Evolutionary conservation across 805 yeast species (phyloP), one percentile per base, ranked within the genome.

Genomic region (Pichia sporocuriosa): DNA sequence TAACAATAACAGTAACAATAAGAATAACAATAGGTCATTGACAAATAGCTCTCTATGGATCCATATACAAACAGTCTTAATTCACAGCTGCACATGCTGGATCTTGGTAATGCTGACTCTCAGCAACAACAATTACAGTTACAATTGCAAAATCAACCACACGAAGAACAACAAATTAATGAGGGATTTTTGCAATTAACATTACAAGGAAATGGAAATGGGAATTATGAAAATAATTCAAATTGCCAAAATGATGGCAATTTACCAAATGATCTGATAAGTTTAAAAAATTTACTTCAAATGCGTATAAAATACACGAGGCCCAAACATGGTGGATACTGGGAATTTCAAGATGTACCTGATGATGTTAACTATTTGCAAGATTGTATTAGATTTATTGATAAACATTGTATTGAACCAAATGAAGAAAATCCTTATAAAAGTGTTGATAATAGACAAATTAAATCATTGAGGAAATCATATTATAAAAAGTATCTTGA

Each of bases 241-340:
- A 21, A n/a, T 6, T n/a, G 5, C 17, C 4, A 39, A n/a, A 17
- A 19, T 11, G 38, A 36, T 10, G 4, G 11, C 2, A n/a, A 33
- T 2, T 35, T 30, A 17, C 40, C 37, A 13, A 20, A 37, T 34
- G 43, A 46, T 19, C 19, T 37, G 5, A 30, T 37, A 7, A 27
- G 25, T 12, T 40, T 40, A 13, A 22, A 33, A 21, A 37, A 22
- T 16, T 21, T 46, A 28, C 26, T 38, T 13, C 26, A 28, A 11
- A 35, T 39, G 27, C 35, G 44, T 20, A 39, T 39, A 4, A 41
- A 39, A 22, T 45, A 45, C 27, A 42, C 48, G 2, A 21, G 32
- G 7, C 48, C 48, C 15, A 37, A 44, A n/a, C 34, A 33, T 10
- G 48, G 48, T 13, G 45, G 39, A n/a, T 20, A 32, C 15, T 44